phyloP scores from a whole-genome alignment of 495 filamentous ascomycete species.

The Penicillium malachiteum region DNA sequence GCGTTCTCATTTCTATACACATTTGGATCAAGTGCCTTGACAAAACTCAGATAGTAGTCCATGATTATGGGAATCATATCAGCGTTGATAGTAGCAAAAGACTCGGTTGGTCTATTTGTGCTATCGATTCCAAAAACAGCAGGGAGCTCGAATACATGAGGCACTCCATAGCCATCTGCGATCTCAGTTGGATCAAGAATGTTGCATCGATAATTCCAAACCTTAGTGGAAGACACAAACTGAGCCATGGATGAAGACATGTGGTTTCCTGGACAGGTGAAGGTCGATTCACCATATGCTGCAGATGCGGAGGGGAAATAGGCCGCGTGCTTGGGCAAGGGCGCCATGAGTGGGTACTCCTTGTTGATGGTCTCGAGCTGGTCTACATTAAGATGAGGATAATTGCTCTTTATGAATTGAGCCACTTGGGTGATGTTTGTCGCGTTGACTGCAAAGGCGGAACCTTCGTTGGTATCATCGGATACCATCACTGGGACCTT shows the following conservation, averaged over 20 bases:
- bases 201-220: slow-evolving; percentile 65
- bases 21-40: slow-evolving; percentile 61
- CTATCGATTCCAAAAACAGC: slow-evolving; percentile 52
- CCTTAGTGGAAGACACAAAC: slow-evolving; percentile 26
- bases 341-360: slow-evolving; percentile 52
- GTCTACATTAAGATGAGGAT: slow-evolving; percentile 49
- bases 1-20: slow-evolving; percentile 29
- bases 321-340: slow-evolving; percentile 37
- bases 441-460: slow-evolving; percentile 53
- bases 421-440: slow-evolving; percentile 42
- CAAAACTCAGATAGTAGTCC: slow-evolving; percentile 64
- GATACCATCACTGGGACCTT: slow-evolving; percentile 64
- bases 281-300: slow-evolving; percentile 67
- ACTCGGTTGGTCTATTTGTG: slow-evolving; percentile 22
- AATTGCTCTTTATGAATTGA: slow-evolving; percentile 60
- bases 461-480: slow-evolving; percentile 66
- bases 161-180: slow-evolving; percentile 57
- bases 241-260: slow-evolving; percentile 44
- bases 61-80: slow-evolving; percentile 55
- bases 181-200: slow-evolving; percentile 51
- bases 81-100: slow-evolving; percentile 36
- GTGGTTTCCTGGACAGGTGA: slow-evolving; percentile 57
- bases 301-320: slow-evolving; percentile 57
- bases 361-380: slow-evolving; percentile 55
- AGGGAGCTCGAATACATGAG: slow-evolving; percentile 60